A percentile compares a stretch with the other conserved stretches of the same genome.
Conservation (phyloP, 2,329 filamentous ascomycete species). For the Huntiella omanensis region DNA sequence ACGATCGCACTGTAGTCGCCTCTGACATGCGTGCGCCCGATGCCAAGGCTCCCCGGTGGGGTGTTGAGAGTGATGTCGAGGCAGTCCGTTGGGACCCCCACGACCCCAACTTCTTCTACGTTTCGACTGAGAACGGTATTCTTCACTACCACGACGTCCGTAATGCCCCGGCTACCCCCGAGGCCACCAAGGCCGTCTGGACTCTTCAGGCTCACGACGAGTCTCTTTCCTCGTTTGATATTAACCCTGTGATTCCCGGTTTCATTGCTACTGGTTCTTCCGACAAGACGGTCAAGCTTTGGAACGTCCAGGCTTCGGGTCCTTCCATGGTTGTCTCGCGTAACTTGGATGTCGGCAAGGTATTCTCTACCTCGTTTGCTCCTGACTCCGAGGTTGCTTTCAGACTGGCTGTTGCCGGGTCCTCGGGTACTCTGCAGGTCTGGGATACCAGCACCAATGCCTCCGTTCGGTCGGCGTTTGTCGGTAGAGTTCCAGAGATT, state of each 20-base stretch:
- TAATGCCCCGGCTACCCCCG: slow-evolving; percentile 51
- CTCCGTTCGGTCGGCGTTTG: slow-evolving; percentile 70
- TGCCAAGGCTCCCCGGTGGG: slow-evolving; percentile 65
- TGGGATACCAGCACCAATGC: slow-evolving; percentile 95
- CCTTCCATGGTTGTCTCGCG: slow-evolving; percentile 82
- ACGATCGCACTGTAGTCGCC: slow-evolving; percentile 86
- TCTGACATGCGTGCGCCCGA: slow-evolving; percentile 91
- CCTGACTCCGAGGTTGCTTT: slow-evolving; percentile 84
- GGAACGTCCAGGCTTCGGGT: slow-evolving; percentile 68
- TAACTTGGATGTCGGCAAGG: slow-evolving; percentile 83
- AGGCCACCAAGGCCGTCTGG: slow-evolving; percentile 72
- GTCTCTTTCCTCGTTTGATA: slow-evolving; percentile 76
- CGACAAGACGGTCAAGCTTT: slow-evolving; percentile 90
- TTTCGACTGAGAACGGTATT: slow-evolving; percentile 79
- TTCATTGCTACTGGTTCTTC: slow-evolving; percentile 87
- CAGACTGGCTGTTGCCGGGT: slow-evolving; percentile 80
- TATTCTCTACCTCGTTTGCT: slow-evolving; percentile 80
- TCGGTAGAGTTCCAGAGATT: slow-evolving; percentile 40
- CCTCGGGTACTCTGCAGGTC: slow-evolving; percentile 78
- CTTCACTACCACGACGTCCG: slow-evolving; percentile 85
- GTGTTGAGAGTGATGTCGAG: slow-evolving; percentile 90
- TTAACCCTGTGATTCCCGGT: slow-evolving; percentile 77
- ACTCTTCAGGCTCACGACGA: slow-evolving; percentile 89
- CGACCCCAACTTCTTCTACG: slow-evolving; percentile 82
- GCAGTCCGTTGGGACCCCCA: slow-evolving; percentile 85